These are phyloP conservation scores for Cryptococcus sp. DNA, from an alignment of 1,284 basidiomycete species.

Conservation along the genomic window DNA sequence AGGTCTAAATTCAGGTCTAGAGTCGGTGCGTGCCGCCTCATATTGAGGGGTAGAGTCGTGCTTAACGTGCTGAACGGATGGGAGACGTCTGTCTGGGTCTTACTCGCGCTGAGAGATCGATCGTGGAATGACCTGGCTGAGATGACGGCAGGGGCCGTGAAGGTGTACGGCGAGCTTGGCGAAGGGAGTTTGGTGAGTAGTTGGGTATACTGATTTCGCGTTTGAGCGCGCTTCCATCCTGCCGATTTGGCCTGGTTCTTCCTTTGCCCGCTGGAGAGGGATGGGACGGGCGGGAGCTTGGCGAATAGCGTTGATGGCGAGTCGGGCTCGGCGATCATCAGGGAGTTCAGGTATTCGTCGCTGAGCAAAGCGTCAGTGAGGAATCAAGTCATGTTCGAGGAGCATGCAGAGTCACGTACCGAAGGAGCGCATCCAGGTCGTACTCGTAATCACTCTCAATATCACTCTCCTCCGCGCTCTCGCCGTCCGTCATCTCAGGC, in stretches of 20 bases:
- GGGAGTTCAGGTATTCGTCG: constrained; percentile 29
- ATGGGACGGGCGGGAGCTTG: no score
- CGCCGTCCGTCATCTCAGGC: constrained; percentile 35
- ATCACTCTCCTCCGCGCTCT: constrained; percentile 35
- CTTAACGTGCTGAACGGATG: no score
- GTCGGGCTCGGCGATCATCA: constrained; percentile 11
- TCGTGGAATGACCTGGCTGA: not conserved
- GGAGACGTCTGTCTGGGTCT: no score
- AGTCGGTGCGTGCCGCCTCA: not conserved
- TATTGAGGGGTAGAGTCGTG: not conserved
- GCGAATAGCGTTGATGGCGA: constrained; percentile 1
- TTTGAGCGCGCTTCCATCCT: constrained; percentile 20
- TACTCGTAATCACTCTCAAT: constrained; percentile 26
- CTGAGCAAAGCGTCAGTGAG: constrained; percentile 10
- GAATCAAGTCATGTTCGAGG: not conserved
- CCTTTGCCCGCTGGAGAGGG: no score
- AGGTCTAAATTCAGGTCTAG: not conserved
- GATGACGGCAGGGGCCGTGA: not conserved
- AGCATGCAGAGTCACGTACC: constrained; percentile 18
- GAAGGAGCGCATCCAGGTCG: constrained; percentile 20
- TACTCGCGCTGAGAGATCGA: no score
- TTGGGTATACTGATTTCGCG: constrained; percentile 23
- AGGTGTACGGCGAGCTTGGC: constrained; percentile 4
- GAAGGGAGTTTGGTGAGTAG: constrained; percentile 15
- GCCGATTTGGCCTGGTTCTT: no score